These are phyloP conservation scores for Neoboletus brunneissimus DNA, from an alignment of 768 basidiomycete species.

Conservation along the genomic window DNA sequence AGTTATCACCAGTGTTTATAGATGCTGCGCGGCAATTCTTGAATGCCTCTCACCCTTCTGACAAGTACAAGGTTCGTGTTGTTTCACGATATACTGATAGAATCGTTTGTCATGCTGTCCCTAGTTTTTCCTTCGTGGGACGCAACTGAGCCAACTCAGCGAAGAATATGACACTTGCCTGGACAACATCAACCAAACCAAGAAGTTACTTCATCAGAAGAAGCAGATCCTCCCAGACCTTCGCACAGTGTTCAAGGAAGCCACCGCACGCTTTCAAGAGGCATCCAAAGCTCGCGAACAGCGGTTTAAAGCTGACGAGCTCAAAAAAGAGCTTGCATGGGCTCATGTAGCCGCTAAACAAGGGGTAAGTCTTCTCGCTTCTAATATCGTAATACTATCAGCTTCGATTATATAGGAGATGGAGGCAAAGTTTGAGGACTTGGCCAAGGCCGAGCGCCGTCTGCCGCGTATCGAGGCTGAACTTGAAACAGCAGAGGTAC, in stretches of 20 bases:
- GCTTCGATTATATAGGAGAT: conserved; percentile 38
- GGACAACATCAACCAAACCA: conserved; percentile 68
- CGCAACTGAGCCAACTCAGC: conserved; percentile 82
- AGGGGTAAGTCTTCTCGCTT: conserved; percentile 39
- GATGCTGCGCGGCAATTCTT: conserved; percentile 66
- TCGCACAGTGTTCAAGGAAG: conserved; percentile 53
- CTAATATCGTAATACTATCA: neutral
- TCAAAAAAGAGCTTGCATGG: conserved; percentile 87
- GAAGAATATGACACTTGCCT: conserved; percentile 82
- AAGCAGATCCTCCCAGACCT: conserved; percentile 78
- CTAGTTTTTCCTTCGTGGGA: conserved; percentile 93
- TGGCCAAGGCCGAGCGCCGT: conserved; percentile 38
- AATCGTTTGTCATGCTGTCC: conserved; percentile 2
- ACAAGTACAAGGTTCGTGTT: conserved; percentile 80
- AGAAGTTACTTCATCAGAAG: conserved; percentile 65
- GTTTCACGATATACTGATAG: no score
- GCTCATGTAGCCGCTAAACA: conserved; percentile 75
- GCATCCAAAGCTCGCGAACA: conserved; percentile 73
- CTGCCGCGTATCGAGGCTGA: conserved; percentile 41
- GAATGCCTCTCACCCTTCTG: conserved; percentile 70
- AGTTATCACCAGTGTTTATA: conserved; percentile 7
- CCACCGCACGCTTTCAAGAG: conserved; percentile 60
- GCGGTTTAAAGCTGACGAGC: conserved; percentile 59
- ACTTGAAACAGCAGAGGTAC: conserved; percentile 40
- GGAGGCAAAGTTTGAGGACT: conserved; percentile 39